Percentiles rank a stretch among this genome's conserved stretches.
phyloP scores from a whole-genome alignment of 1,284 basidiomycete genomes.

The Caloboletus inedulis region DNA sequence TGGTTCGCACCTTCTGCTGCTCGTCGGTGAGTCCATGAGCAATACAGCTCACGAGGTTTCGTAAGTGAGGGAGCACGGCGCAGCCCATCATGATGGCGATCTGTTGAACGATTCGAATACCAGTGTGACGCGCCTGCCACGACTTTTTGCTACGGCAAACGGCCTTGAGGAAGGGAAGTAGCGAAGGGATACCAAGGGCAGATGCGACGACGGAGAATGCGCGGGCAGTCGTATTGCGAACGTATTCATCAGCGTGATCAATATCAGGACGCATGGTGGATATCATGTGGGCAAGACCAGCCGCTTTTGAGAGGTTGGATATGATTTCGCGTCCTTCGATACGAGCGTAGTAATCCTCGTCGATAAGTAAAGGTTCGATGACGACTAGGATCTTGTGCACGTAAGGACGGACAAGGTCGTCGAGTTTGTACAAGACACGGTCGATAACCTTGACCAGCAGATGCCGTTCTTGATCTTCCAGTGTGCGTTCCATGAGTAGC shows the following conservation, averaged over 20 bases:
- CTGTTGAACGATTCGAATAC: slow-evolving; percentile 99
- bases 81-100: slow-evolving; percentile 99
- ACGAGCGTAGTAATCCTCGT: slow-evolving; percentile 99
- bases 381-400: slow-evolving; percentile 99
- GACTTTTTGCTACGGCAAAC: slow-evolving; percentile 99
- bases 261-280: slow-evolving; percentile 99
- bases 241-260: slow-evolving; percentile 99
- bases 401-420: slow-evolving; percentile 97
- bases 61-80: slow-evolving; percentile 95
- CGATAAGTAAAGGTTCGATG: slow-evolving; percentile 98
- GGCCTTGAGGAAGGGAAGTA: slow-evolving; percentile 97
- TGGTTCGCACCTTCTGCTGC: slow-evolving; percentile 98
- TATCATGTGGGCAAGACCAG: slow-evolving; percentile 99
- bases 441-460: slow-evolving; percentile 99
- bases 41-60: slow-evolving; percentile 95
- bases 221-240: slow-evolving; percentile 97
- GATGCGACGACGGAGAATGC: slow-evolving; percentile 99
- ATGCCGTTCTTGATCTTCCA: slow-evolving; percentile 99
- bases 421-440: slow-evolving; percentile 97
- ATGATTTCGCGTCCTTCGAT: slow-evolving; percentile 99
- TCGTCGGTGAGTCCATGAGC: slow-evolving; percentile 96
- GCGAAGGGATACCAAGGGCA: slow-evolving; percentile 94
- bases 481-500: slow-evolving; percentile 96
- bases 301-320: slow-evolving; percentile 97
- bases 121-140: slow-evolving; percentile 99